A percentile compares a stretch with the other conserved stretches of the same genome.
These are phyloP conservation scores for Puccinia polysora DNA, from an alignment of 1,284 basidiomycete species.

Conservation along the genomic window DNA sequence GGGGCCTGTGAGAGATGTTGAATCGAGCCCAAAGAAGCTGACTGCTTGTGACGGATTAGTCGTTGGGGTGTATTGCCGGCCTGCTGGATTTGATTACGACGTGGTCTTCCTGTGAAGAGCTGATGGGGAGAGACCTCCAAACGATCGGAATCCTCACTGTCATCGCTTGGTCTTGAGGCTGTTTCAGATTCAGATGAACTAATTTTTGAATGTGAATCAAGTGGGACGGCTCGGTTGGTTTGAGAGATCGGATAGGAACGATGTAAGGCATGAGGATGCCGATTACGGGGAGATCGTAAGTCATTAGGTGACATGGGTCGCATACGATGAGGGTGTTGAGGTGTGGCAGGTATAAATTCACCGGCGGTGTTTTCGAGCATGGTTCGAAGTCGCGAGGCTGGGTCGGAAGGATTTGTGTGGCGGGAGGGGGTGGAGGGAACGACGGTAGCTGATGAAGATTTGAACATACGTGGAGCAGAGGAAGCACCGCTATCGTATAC, in stretches of 20 bases:
- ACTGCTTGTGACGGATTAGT: slow-evolving; percentile 36
- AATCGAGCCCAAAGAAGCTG: slow-evolving; percentile 35
- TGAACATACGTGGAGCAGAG: slow-evolving; percentile 23
- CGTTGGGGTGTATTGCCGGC: slow-evolving; percentile 30
- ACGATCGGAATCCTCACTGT: slow-evolving; percentile 19
- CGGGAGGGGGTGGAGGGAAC: neutral
- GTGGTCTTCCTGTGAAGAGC: neutral
- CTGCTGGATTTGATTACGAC: neutral
- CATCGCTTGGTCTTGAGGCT: slow-evolving; percentile 10
- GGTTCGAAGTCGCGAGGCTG: slow-evolving; percentile 9
- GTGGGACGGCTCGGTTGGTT: neutral
- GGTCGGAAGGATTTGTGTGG: neutral
- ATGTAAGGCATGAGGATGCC: neutral
- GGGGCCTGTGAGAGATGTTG: neutral
- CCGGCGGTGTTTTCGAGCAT: slow-evolving; percentile 40
- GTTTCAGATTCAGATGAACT: neutral
- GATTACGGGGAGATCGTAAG: neutral
- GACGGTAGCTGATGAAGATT: slow-evolving; percentile 16
- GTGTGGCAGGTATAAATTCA: slow-evolving; percentile 38
- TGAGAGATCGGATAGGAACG: slow-evolving; percentile 15
- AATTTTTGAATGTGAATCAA: neutral
- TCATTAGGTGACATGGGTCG: neutral
- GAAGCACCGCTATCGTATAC: neutral
- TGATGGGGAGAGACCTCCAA: slow-evolving; percentile 1
- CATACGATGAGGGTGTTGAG: slow-evolving; percentile 20